Conservation (phyloP, 2,329 filamentous ascomycete species). For the Fusarium sp. region DNA sequence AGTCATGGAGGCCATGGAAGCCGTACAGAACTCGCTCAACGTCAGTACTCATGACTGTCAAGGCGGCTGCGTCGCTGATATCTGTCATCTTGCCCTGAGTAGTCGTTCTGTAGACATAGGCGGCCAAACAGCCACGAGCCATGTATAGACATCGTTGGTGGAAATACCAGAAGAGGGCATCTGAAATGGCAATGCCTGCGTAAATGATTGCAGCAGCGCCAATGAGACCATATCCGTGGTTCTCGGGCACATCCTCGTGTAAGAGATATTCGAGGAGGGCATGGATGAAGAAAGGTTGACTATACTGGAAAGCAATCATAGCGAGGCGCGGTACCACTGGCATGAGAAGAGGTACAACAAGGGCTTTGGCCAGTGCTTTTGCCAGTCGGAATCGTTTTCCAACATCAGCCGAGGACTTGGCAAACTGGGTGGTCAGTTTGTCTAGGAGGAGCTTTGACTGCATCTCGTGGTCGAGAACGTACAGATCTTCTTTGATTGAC, state of each 20-base stretch:
- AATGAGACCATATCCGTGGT: slow-evolving; percentile 5
- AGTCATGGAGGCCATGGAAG: slow-evolving; percentile 3
- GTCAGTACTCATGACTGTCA: slow-evolving; percentile 2
- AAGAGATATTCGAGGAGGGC: slow-evolving; percentile 3
- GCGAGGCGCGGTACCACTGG: slow-evolving; percentile 1
- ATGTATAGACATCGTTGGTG: slow-evolving; percentile 5
- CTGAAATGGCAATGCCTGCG: not conserved
- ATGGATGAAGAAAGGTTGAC: slow-evolving; percentile 6
- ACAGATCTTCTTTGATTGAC: not conserved
- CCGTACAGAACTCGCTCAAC: slow-evolving; percentile 1
- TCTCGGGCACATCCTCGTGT: not conserved
- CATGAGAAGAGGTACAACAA: not conserved
- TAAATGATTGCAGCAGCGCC: slow-evolving; percentile 3
- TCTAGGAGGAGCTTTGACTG: slow-evolving; percentile 2
- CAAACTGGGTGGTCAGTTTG: not conserved
- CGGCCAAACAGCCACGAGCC: slow-evolving; percentile 2
- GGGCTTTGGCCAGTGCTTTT: not conserved
- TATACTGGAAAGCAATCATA: slow-evolving; percentile 6
- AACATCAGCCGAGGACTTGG: not conserved
- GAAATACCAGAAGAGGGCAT: slow-evolving; percentile 3
- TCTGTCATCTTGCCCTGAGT: slow-evolving; percentile 1
- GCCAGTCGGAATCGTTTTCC: slow-evolving; percentile 1
- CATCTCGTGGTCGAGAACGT: slow-evolving; percentile 1
- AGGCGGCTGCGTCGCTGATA: not conserved
- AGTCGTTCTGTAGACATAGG: slow-evolving; percentile 1